Conservation (phyloP, 176 grass and related monocot species). For the Ananas comosus region DNA sequence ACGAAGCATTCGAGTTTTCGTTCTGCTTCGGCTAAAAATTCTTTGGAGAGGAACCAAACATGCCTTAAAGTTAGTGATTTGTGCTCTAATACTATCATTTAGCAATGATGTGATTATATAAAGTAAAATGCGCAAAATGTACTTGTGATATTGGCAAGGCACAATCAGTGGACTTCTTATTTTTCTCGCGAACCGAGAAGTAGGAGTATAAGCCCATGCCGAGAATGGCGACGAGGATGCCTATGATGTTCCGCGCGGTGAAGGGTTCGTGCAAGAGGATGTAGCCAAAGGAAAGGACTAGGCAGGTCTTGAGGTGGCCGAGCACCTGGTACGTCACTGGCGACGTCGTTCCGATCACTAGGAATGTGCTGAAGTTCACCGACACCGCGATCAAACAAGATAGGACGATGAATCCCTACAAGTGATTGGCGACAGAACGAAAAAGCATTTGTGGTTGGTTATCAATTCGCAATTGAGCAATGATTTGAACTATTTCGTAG, state of each 20-base stretch:
- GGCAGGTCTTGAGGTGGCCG: constrained; percentile 96
- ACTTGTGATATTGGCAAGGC: constrained; percentile 79
- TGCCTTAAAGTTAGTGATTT: too few relatives aligned
- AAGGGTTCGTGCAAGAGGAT: constrained; percentile 84
- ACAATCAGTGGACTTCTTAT: constrained; percentile 81
- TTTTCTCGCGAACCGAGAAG: constrained; percentile 74
- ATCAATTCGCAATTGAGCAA: too few relatives aligned
- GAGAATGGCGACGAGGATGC: constrained; percentile 90
- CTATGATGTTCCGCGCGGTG: constrained; percentile 64
- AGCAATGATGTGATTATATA: neutral
- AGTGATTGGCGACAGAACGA: constrained; percentile 21
- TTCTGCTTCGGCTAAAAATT: too few relatives aligned
- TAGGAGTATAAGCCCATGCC: constrained; percentile 91
- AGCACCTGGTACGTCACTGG: constrained; percentile 98
- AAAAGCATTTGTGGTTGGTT: neutral
- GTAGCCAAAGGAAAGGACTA: constrained; percentile 96
- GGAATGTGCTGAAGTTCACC: constrained; percentile 98
- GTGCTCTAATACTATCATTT: too few relatives aligned
- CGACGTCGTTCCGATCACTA: constrained; percentile 94
- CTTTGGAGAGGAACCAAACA: too few relatives aligned
- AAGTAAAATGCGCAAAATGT: constrained; percentile 8
- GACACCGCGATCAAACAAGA: constrained; percentile 97
- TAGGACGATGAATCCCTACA: constrained; percentile 89
- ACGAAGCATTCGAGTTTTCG: neutral
- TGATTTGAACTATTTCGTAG: neutral